Percentiles rank a stretch among this genome's conserved stretches.
Evolutionary conservation across 768 basidiomycete species (phyloP).

Genomic region (Hericium coralloides): DNA sequence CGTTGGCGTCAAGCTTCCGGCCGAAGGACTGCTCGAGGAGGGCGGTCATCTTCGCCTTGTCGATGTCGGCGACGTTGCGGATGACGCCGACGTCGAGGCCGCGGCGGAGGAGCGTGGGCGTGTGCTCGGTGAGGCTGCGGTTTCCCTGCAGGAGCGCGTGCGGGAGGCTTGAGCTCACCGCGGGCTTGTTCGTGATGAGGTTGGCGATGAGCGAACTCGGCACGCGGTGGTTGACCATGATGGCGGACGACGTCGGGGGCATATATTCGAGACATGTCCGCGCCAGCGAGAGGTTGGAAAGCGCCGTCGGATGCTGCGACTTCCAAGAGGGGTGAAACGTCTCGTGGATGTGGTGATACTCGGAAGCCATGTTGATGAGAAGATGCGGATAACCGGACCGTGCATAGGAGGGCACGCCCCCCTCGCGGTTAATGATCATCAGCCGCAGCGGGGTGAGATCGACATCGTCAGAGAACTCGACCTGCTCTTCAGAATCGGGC

Average conservation of each 20-base stretch:
- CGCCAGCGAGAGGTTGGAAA: conserved; percentile 80
- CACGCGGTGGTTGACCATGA: conserved; percentile 97
- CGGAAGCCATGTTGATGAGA: conserved; percentile 87
- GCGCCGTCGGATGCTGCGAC: conserved; percentile 70
- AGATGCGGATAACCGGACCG: conserved; percentile 92
- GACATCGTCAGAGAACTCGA: conserved; percentile 39
- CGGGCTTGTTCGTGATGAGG: conserved; percentile 96
- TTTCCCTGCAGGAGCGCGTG: conserved; percentile 87
- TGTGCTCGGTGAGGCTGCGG: conserved; percentile 77
- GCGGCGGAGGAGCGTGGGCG: conserved; percentile 86
- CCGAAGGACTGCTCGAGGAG: conserved; percentile 86
- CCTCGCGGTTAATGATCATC: conserved; percentile 96
- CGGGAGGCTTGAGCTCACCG: conserved; percentile 89
- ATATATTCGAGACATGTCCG: conserved; percentile 84
- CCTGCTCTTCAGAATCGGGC: conserved; percentile 26
- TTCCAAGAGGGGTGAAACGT: conserved; percentile 80
- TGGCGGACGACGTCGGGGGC: conserved; percentile 87
- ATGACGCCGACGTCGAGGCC: conserved; percentile 84
- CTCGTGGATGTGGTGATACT: conserved; percentile 73
- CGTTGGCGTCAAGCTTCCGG: conserved; percentile 54
- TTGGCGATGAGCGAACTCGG: conserved; percentile 94
- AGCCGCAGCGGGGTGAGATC: conserved; percentile 92
- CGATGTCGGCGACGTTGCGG: conserved; percentile 58
- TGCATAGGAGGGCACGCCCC: conserved; percentile 96
- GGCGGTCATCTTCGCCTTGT: conserved; percentile 64